Conservation (phyloP, 2,329 filamentous ascomycete genomes). For the Calonectria henricotiae region DNA sequence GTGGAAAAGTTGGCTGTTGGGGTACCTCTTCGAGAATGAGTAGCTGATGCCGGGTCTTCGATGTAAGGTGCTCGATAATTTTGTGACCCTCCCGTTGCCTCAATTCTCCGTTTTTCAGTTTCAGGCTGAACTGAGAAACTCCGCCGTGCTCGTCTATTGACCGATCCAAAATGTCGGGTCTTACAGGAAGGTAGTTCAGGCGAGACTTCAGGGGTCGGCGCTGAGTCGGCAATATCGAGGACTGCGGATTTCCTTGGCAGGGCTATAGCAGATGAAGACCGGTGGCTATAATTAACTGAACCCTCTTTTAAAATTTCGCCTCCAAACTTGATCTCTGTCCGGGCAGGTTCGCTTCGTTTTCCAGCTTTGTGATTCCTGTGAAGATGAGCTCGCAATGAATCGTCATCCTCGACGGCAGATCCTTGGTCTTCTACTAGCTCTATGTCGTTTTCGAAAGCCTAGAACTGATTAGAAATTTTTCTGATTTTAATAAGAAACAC, state of each 20-base stretch:
- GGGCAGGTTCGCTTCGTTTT: no score
- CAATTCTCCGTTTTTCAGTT: slow-evolving; percentile 33
- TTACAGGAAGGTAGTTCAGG: slow-evolving; percentile 44
- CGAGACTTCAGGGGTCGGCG: neutral
- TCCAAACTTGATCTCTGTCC: neutral
- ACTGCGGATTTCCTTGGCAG: neutral
- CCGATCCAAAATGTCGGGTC: slow-evolving; percentile 49
- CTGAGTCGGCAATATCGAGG: neutral
- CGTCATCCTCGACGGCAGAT: neutral
- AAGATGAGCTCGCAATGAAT: slow-evolving; percentile 27
- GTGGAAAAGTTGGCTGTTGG: neutral
- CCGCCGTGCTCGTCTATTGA: slow-evolving; percentile 53
- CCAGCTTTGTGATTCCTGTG: neutral
- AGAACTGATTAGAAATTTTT: neutral
- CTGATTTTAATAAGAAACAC: slow-evolving; percentile 12
- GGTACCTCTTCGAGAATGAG: slow-evolving; percentile 22
- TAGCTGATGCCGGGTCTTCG: slow-evolving; percentile 47
- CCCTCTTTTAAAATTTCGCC: neutral
- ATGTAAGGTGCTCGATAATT: slow-evolving; percentile 53
- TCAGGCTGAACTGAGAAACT: slow-evolving; percentile 32
- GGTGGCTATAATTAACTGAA: neutral
- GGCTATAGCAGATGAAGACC: no score
- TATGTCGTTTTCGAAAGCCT: slow-evolving; percentile 11
- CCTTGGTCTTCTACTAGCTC: neutral
- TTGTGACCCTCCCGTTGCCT: neutral